These are phyloP conservation scores for Cadophora gregata DNA, from an alignment of 2,329 filamentous ascomycete species.

Conservation along the genomic window DNA sequence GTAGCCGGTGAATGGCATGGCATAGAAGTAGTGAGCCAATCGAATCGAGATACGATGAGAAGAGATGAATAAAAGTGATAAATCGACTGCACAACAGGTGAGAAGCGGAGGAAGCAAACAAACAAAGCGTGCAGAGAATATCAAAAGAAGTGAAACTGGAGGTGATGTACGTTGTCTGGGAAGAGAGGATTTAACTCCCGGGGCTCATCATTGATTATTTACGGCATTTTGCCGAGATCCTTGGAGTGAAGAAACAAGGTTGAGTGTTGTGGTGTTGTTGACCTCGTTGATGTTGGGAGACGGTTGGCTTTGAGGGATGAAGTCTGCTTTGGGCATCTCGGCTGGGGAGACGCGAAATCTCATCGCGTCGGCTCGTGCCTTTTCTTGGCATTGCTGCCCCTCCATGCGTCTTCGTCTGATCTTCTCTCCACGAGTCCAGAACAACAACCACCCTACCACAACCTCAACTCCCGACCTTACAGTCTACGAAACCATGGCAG, in stretches of 20 bases:
- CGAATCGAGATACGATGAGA: not conserved
- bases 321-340: not conserved
- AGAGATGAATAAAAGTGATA: not conserved
- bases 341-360: not conserved
- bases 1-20: constrained; percentile 25
- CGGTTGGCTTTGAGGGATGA: not conserved
- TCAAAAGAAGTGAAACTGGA: not conserved
- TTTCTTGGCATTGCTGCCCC: constrained; percentile 13
- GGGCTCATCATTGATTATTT: not conserved
- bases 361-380: constrained; percentile 14
- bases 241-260: not conserved
- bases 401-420: constrained; percentile 10
- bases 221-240: not conserved
- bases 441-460: constrained; percentile 10
- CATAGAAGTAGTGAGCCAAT: no score
- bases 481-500: constrained; percentile 50
- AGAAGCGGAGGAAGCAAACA: not conserved
- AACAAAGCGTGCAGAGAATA: no score
- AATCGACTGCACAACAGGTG: not conserved
- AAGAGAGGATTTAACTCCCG: constrained; percentile 16
- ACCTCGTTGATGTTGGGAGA: constrained; percentile 11
- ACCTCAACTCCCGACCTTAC: constrained; percentile 33
- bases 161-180: not conserved
- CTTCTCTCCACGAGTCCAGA: constrained; percentile 5
- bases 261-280: not conserved